Evolutionary conservation across 441 rosid genomes (phyloP), one percentile per base, ranked within the genome.

Genomic region (Rhodomyrtus psidioides): DNA sequence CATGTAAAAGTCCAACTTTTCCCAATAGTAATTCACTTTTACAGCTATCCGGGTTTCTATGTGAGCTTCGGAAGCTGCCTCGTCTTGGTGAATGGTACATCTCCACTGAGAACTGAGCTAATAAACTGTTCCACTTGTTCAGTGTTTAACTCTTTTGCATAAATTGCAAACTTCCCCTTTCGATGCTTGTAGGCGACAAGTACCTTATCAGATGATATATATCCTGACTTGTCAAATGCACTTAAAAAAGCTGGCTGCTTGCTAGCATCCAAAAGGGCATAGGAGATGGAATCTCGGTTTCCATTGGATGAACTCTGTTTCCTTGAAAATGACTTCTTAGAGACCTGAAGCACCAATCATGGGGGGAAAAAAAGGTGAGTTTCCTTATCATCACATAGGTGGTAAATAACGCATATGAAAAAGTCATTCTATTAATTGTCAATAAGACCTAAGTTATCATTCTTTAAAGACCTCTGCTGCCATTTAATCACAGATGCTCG

Each of bases 101-200:
- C 99, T 42, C 99, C 99, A 27, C 89, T 95, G 19, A 97, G 91
- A 84, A 95, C 95, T 17, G 95, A 92, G 58, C 93, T 88, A 28
- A 95, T 81, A 65, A 97, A 97, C 86, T 88, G 91, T 91, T 94
- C 99, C 13, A 91, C 95, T 87, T 91, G 93, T 87, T 94, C 98
- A 23, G 87, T 57, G 1, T 84, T 93, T 88, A 90, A 88, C 58
- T 90, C 92, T 2, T 93, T 93, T 2, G 75, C 83, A 51, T 87
- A 90, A 44, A 89, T 86, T 2, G 94, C 96, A 84, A 92, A 96
- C 90, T 92, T 95, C 46, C 94, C 95, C 86, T 88, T 90, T 56
- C 94, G 92, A 70, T 98, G 96, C 88, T 96, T 97, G 89, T 94
- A 96, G 24, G 99, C 99, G 79, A 96, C 86, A 86, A 97, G 75